Evolutionary conservation across 2,329 filamentous ascomycete species (phyloP), one percentile per base, ranked within the genome.

Genomic region (Dothistroma septosporum): DNA sequence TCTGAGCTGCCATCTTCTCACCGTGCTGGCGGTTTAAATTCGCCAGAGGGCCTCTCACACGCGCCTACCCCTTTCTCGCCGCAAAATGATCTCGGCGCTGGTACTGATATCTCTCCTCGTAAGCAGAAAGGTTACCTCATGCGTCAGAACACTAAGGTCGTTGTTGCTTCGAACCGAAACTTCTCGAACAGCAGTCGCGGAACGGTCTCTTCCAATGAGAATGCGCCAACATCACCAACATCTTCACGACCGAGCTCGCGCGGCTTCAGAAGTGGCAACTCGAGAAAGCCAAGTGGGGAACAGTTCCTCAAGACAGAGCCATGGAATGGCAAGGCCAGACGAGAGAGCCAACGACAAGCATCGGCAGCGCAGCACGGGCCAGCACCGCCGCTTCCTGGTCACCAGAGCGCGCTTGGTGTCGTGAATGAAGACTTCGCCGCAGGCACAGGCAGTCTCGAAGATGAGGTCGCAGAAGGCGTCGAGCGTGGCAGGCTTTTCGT

Each of bases 111-210:
- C 32, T 67, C 67, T 72, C 71, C 78, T 69, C 80, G 76, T 68
- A 82, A 82, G 86, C 89, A 97, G 92, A 92, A 95, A 80, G 94
- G 94, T 59, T 99, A 99, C 73, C 83, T 97, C 50, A 99, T 97
- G 93, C 87, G 94, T 71, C 93, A 99, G 71, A 99, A 97, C 77
- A 97, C 93, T 3, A 97, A 97, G 76, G 85, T 99, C 57, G 91
- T 99, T 55, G 87, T 96, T 54, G 94, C 94, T n/a, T 96, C 88
- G 73, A 87, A 82, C 72, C 82, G 83, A 50, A 76, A 81, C 53
- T 79, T 82, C 66, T 82, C 82, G 61, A 65, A 65, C 55, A 67
- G 70, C 41, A 70, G 68, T 62, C 64, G 65, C 46, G 69, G 58
- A 9, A 71, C 70, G 3, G 62, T 53, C 33, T 64, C 61, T n/a